Evolutionary conservation across 75 land plant species (phyloP), one percentile per base, ranked within the genome.

Genomic region (Isoetes taiwanensis): DNA sequence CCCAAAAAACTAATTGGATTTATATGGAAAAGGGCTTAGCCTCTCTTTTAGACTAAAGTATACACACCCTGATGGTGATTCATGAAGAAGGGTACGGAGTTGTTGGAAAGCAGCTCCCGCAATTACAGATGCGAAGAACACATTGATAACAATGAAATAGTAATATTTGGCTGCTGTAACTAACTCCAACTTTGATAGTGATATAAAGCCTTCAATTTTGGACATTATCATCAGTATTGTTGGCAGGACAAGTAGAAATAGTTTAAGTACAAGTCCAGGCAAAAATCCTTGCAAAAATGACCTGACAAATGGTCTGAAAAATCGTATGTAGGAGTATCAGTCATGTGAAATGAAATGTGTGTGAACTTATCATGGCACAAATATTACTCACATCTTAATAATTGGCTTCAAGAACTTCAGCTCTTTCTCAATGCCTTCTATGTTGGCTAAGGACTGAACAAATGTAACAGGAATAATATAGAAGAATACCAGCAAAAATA

Each of bases 371-470:
- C 23, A 5, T 35, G 16, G 61, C 16, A 0, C 1, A 59, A 2
- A 29, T 14, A 59, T 33, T 37, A 62, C 81, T 78, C 65, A 81
- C 84, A 69, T 11, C 25, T 67, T 66, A 41, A 81, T 63, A 29
- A 81, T 39, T 1, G 76, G 76, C 26, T 52, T 78, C 20, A 91
- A 74, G 48, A 81, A 83, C 17, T 82, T 81, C 53, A 84, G 74
- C 52, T 71, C 79, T 61, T 56, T 78, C 38, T 81, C 80, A 52
- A 91, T 65, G 12, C 84, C 89, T 16, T 91, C 88, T 39, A 86
- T 59, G 61, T 83, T 91, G 28, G 98, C 98, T 63, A 91, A 74
- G 37, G 98, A 83, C 67, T 91, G 98, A 42, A 91, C 98, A 63
- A 78, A 74, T 31, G 83, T 78, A 33, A 91, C 78, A 1, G 98